Percentiles rank a stretch among this genome's conserved stretches.
phyloP scores from a whole-genome alignment of 805 yeast species.

The Wickerhamomyces chaumierensis region DNA sequence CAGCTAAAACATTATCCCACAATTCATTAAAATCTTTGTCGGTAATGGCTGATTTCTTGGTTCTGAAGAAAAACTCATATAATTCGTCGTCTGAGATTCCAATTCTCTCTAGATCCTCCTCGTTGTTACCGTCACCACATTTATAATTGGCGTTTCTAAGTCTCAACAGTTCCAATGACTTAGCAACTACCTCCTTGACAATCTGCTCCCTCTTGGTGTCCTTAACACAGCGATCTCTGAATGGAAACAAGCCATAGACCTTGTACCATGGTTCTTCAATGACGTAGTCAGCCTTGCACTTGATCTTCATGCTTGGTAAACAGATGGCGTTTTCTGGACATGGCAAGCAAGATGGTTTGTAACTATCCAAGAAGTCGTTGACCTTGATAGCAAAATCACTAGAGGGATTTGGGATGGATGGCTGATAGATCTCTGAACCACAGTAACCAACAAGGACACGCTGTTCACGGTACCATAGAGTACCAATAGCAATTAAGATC shows the following conservation, averaged over 20 bases:
- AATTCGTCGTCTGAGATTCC: conserved; percentile 41
- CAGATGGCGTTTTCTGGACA: conserved; percentile 84
- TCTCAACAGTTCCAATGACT: conserved; percentile 55
- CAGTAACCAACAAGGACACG: conserved; percentile 61
- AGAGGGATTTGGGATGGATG: conserved; percentile 24
- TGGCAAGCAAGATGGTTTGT: conserved; percentile 53
- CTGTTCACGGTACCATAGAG: conserved; percentile 57
- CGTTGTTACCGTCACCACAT: conserved; percentile 43
- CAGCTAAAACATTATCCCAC: conserved; percentile 56
- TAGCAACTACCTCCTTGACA: conserved; percentile 51
- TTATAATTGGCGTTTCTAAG: conserved; percentile 52
- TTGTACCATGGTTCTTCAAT: conserved; percentile 41
- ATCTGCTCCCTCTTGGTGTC: conserved; percentile 65
- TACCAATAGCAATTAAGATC: conserved; percentile 27
- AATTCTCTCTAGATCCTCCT: conserved; percentile 21
- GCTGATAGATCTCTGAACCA: conserved; percentile 43
- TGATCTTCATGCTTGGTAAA: conserved; percentile 42
- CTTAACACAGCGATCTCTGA: conserved; percentile 56
- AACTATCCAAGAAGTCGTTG: conserved; percentile 34
- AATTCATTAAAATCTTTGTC: conserved; percentile 63
- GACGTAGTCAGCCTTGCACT: conserved; percentile 62
- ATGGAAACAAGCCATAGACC: conserved; percentile 46
- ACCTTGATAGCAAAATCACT: conserved; percentile 22
- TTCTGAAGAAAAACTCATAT: conserved; percentile 35
- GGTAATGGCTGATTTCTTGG: conserved; percentile 20